These are phyloP conservation scores for Eremothecium gossypii DNA, from an alignment of 1,139 yeast species.

Conservation along the genomic window DNA sequence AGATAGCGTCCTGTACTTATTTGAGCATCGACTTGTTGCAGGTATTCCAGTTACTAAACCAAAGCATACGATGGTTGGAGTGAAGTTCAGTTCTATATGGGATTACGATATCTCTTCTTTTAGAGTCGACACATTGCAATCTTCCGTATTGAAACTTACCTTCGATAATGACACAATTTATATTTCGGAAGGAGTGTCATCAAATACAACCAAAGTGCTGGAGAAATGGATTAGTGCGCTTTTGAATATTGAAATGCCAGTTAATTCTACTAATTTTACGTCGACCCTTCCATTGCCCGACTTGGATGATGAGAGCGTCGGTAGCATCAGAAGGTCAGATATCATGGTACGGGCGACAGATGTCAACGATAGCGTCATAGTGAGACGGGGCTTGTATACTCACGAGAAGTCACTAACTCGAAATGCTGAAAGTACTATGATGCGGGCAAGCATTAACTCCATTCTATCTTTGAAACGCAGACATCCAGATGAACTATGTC, in stretches of 20 bases:
- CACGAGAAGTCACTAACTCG: not conserved
- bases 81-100: not conserved
- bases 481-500: slow-evolving; percentile 19
- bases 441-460: slow-evolving; percentile 17
- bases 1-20: slow-evolving; percentile 22
- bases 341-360: slow-evolving; percentile 1
- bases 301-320: slow-evolving; percentile 8
- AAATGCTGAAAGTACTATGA: not conserved
- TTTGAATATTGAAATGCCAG: slow-evolving; percentile 17
- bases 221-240: slow-evolving; percentile 30
- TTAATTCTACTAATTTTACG: slow-evolving; percentile 19
- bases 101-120: slow-evolving; percentile 6
- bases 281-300: slow-evolving; percentile 24
- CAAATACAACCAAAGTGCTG: slow-evolving; percentile 16
- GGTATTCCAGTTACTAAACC: not conserved
- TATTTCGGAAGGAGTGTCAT: slow-evolving; percentile 7
- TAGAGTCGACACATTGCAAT: slow-evolving; percentile 17
- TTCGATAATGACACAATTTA: slow-evolving; percentile 7
- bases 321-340: slow-evolving; percentile 12
- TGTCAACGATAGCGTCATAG: slow-evolving; percentile 14
- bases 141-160: slow-evolving; percentile 18
- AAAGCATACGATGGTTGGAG: not conserved
- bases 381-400: slow-evolving; percentile 14
- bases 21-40: slow-evolving; percentile 10
- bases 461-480: slow-evolving; percentile 24